phyloP scores from a whole-genome alignment of 2,329 filamentous ascomycete genomes.

The Pyricularia sp. region DNA sequence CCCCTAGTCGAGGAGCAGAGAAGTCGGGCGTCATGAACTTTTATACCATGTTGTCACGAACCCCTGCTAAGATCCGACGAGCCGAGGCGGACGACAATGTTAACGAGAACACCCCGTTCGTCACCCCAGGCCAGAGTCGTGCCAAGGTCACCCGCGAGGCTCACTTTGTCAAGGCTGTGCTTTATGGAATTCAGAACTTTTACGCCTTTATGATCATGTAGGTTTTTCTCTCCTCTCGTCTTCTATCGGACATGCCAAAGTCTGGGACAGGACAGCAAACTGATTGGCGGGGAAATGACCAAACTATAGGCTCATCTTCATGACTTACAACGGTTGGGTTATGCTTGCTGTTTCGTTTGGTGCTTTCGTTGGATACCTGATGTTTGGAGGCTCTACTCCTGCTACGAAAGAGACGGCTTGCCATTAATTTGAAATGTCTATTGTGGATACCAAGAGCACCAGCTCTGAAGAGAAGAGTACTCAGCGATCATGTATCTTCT shows the following conservation, averaged over 20 bases:
- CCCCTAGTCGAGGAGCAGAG: background rate
- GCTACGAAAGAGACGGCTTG: constrained; percentile 83
- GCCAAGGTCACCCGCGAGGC: constrained; percentile 53
- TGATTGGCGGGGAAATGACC: too few relatives aligned
- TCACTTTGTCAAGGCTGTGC: constrained; percentile 67
- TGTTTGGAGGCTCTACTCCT: constrained; percentile 64
- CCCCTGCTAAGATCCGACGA: constrained; percentile 9
- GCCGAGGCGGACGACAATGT: constrained; percentile 25
- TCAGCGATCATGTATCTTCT: background rate
- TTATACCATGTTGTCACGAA: constrained; percentile 4
- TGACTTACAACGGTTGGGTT: constrained; percentile 99
- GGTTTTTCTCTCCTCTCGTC: constrained; percentile 30
- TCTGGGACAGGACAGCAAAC: background rate
- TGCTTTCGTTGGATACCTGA: constrained; percentile 77
- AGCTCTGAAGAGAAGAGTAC: background rate
- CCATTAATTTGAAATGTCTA: constrained; percentile 47
- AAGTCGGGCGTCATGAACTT: background rate
- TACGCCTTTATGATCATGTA: constrained; percentile 99
- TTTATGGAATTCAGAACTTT: constrained; percentile 93
- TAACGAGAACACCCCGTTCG: constrained; percentile 56
- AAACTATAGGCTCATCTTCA: constrained; percentile 75
- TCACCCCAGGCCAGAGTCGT: constrained; percentile 65
- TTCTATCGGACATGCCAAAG: background rate
- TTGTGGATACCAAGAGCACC: background rate
- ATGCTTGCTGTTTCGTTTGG: constrained; percentile 88